Conservation (phyloP, 2,329 filamentous ascomycete species). For the Ophiostoma tasmaniense region DNA sequence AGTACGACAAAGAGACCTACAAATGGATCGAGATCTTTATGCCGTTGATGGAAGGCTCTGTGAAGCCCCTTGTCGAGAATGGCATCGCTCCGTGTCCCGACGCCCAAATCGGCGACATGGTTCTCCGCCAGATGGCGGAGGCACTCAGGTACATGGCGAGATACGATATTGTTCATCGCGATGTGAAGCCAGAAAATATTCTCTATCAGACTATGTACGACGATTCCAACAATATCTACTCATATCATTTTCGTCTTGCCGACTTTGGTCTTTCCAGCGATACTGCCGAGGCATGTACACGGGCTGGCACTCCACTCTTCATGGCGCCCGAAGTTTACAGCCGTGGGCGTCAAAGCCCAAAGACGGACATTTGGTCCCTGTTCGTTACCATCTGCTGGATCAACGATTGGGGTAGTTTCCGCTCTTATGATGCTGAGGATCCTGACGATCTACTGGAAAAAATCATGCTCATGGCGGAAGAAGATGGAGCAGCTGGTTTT, state of each 20-base stretch:
- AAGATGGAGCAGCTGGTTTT: not conserved
- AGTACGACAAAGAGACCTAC: conserved; percentile 2
- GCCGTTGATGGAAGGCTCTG: conserved; percentile 18
- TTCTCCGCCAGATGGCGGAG: conserved; percentile 21
- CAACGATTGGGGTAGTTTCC: conserved; percentile 20
- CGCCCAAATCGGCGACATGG: not conserved
- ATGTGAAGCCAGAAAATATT: conserved; percentile 97
- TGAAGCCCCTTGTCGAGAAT: conserved; percentile 7
- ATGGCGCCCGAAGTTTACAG: conserved; percentile 27
- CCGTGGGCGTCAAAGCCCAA: conserved; percentile 20
- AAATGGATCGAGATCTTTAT: conserved; percentile 20
- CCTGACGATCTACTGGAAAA: conserved; percentile 18
- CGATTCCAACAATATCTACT: not conserved
- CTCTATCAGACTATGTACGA: conserved; percentile 51
- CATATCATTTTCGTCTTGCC: conserved; percentile 68
- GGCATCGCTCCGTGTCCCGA: not conserved
- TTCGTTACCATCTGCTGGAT: conserved; percentile 27
- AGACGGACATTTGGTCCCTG: conserved; percentile 28
- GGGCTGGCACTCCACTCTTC: conserved; percentile 24
- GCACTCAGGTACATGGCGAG: conserved; percentile 22
- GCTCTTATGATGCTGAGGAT: conserved; percentile 10
- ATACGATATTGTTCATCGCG: conserved; percentile 80
- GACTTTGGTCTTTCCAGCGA: conserved; percentile 89
- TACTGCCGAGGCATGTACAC: conserved; percentile 21
- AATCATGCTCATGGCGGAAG: conserved; percentile 13